Conservation (phyloP, 2,329 filamentous ascomycete genomes). For the Rhinocladiella similis region DNA sequence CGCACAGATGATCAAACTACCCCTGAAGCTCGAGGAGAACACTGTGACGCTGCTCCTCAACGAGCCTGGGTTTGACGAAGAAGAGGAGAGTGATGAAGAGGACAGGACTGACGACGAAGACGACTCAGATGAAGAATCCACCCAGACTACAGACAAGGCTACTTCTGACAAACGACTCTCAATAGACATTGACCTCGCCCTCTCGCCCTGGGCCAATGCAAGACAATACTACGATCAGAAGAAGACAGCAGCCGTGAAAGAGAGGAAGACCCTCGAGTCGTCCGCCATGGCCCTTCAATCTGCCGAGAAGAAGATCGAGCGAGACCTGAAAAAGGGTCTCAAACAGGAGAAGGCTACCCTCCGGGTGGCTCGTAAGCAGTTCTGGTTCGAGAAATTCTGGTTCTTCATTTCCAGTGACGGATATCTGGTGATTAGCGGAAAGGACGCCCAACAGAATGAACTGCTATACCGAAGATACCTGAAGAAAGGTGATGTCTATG, state of each 20-base stretch:
- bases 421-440: constrained; percentile 85
- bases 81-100: constrained; percentile 51
- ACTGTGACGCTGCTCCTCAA: constrained; percentile 76
- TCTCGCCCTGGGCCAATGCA: constrained; percentile 87
- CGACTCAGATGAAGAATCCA: constrained; percentile 20
- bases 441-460: constrained; percentile 86
- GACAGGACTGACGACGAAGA: constrained; percentile 39
- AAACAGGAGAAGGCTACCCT: constrained; percentile 91
- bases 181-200: constrained; percentile 80
- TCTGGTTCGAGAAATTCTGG: constrained; percentile 97
- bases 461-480: constrained; percentile 85
- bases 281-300: constrained; percentile 82
- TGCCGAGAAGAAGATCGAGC: constrained; percentile 82
- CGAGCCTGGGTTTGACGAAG: constrained; percentile 66
- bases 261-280: constrained; percentile 80
- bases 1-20: constrained; percentile 80
- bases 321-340: constrained; percentile 80
- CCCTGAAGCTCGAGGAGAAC: constrained; percentile 87
- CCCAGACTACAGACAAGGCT: constrained; percentile 25
- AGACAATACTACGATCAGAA: constrained; percentile 90
- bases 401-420: constrained; percentile 97
- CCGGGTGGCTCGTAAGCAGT: constrained; percentile 75
- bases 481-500: constrained; percentile 85
- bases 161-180: constrained; percentile 51
- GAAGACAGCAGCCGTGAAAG: constrained; percentile 78